These are phyloP conservation scores for Leishmania braziliensis DNA, from an alignment of 208 protist genomes.

Conservation along the genomic window DNA sequence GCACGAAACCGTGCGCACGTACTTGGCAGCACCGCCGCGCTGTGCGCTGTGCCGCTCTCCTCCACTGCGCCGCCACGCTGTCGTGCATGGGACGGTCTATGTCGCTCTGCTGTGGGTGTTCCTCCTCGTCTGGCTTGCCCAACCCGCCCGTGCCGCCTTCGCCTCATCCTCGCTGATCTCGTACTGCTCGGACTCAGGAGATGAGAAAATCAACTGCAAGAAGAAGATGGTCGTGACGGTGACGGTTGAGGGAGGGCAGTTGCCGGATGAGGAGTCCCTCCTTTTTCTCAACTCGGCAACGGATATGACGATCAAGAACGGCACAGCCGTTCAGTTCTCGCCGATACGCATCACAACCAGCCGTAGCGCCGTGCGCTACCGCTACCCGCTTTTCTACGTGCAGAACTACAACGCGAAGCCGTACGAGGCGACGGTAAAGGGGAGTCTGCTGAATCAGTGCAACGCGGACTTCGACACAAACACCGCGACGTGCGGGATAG, in stretches of 20 bases:
- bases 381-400: constrained; percentile 84
- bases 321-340: constrained; percentile 45
- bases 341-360: constrained; percentile 66
- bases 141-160: constrained; percentile 31
- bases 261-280: constrained; percentile 62
- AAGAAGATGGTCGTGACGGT: constrained; percentile 83
- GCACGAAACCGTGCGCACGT: not conserved
- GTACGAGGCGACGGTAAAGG: constrained; percentile 65
- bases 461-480: constrained; percentile 45
- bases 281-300: constrained; percentile 56
- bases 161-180: constrained; percentile 72
- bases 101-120: not conserved
- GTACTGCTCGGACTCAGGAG: constrained; percentile 61
- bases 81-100: not conserved
- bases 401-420: constrained; percentile 88
- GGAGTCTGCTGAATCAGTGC: constrained; percentile 58
- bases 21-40: not conserved
- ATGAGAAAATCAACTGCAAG: constrained; percentile 52
- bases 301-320: constrained; percentile 44
- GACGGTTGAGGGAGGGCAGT: constrained; percentile 67
- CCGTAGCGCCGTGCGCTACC: constrained; percentile 68
- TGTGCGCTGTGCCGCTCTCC: not conserved
- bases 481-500: constrained; percentile 76
- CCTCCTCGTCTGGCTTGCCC: not conserved
- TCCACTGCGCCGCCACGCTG: not conserved